Evolutionary conservation across 352 stramenopile genomes (phyloP), one percentile per base, ranked within the genome.

Genomic region (Phytophthora sp.): DNA sequence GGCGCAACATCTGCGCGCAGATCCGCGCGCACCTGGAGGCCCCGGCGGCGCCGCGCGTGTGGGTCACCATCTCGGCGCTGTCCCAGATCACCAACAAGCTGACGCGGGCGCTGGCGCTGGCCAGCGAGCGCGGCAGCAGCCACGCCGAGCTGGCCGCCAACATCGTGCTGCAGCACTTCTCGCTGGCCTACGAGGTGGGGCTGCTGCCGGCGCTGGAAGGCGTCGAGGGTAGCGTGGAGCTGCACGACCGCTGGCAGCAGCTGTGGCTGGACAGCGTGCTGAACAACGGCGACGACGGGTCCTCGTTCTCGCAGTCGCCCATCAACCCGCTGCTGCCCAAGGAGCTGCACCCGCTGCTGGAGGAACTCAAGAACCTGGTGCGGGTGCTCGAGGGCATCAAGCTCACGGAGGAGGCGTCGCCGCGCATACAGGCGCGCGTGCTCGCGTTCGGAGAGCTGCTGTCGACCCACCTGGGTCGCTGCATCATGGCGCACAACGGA

Each of bases 31-130:
- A 96, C 26, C 69, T 92, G 20, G 57, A 71, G 31, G 60, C 72
- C 2, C 42, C 60, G 3, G 58, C 61, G 5, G 57, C 77, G 12
- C 73, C 76, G 45, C 68, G 66, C 53, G 87, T 96, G 24, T 96
- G 89, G 87, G 83, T 96, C 26, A 94, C 90, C 45, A 94, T 96
- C 69, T 94, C 83, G 34, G 89, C 89, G 50, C 69, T 96, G 60
- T 88, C 84, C 28, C 87, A 96, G 52, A 79, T 95, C 28, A 96
- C 87, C 62, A 96, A 96, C 72, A 87, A 91, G 52, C 82, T 96
- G 49, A 90, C 80, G 45, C 58, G 62, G 5, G 82, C 85, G 18
- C 72, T 92, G 45, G 70, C 50, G 17, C 62, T 80, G 31, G 83
- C 84, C 27, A 76, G 56, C 27, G 52, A 72, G 39, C 42, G 56